Conservation (phyloP, 352 stramenopile genomes). For the Pythium pectinolyticum region DNA sequence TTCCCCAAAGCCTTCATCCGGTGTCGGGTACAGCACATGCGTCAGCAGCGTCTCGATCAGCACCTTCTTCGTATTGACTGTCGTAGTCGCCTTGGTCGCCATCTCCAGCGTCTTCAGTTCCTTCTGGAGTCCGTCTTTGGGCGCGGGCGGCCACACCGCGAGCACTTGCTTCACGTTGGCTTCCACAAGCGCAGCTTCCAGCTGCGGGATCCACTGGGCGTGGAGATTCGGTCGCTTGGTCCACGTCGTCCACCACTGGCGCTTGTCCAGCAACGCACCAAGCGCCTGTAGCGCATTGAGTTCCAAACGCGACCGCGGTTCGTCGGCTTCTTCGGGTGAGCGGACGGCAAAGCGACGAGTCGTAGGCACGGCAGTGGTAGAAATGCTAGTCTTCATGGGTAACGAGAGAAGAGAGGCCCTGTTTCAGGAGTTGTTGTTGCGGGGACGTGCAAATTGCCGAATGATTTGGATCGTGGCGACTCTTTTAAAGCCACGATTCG, state of each 20-base stretch:
- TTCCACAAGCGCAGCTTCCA: slow-evolving; percentile 31
- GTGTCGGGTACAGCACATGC: slow-evolving; percentile 26
- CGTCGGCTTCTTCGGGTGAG: slow-evolving; percentile 14
- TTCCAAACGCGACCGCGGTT: slow-evolving; percentile 31
- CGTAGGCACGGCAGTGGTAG: neutral
- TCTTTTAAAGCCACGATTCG: neutral
- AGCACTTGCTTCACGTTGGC: slow-evolving; percentile 25
- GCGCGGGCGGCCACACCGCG: slow-evolving; percentile 4
- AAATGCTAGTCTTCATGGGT: neutral
- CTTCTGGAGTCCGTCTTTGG: slow-evolving; percentile 1
- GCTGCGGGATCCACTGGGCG: slow-evolving; percentile 36
- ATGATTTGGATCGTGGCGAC: neutral
- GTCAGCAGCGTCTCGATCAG: slow-evolving; percentile 21
- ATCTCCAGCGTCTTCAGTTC: slow-evolving; percentile 34
- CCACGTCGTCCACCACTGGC: slow-evolving; percentile 44
- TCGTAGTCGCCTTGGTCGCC: neutral
- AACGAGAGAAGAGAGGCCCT: neutral
- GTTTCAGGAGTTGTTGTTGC: neutral
- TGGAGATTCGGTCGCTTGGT: slow-evolving; percentile 29
- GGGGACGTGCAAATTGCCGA: slow-evolving; percentile 9
- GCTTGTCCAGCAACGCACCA: slow-evolving; percentile 44
- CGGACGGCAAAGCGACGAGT: slow-evolving; percentile 12
- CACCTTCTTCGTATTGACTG: slow-evolving; percentile 1
- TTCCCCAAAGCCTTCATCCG: slow-evolving; percentile 14
- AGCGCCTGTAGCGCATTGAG: slow-evolving; percentile 37